These are phyloP conservation scores for Colletotrichum sp. DNA, from an alignment of 2,329 filamentous ascomycete genomes.

Conservation along the genomic window DNA sequence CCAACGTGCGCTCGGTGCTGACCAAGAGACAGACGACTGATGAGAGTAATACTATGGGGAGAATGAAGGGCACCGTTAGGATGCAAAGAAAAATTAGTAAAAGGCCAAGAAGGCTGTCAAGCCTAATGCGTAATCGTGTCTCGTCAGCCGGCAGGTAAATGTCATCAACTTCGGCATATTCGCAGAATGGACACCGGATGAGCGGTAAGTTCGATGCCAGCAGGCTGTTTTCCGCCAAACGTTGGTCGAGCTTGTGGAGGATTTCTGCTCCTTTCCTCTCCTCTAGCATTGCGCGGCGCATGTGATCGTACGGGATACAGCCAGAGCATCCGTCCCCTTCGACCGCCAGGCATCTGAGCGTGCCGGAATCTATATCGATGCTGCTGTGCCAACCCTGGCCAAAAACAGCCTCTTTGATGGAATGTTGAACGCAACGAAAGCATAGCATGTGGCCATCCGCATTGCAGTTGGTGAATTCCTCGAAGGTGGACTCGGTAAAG, in stretches of 20 bases:
- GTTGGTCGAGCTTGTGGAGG: conserved; percentile 77
- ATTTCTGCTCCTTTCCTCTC: conserved; percentile 74
- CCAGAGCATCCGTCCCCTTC: conserved; percentile 74
- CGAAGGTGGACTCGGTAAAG: conserved; percentile 73
- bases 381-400: conserved; percentile 90
- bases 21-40: conserved; percentile 49
- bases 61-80: conserved; percentile 59
- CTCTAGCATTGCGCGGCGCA: conserved; percentile 74
- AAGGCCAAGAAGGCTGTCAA: conserved; percentile 52
- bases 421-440: conserved; percentile 81
- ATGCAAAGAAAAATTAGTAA: conserved; percentile 58
- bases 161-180: conserved; percentile 87
- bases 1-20: conserved; percentile 46
- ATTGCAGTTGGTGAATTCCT: conserved; percentile 77
- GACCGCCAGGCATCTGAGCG: conserved; percentile 83
- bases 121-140: conserved; percentile 60
- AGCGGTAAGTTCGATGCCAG: conserved; percentile 76
- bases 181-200: conserved; percentile 87
- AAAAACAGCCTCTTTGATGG: conserved; percentile 86
- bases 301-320: conserved; percentile 71
- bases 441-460: conserved; percentile 75
- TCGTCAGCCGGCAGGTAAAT: conserved; percentile 66
- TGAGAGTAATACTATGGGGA: conserved; percentile 55
- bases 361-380: conserved; percentile 74
- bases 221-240: conserved; percentile 78